Base-by-base conservation (phyloP, 1,284 basidiomycete species). In the Flammula alnicola region DNA sequence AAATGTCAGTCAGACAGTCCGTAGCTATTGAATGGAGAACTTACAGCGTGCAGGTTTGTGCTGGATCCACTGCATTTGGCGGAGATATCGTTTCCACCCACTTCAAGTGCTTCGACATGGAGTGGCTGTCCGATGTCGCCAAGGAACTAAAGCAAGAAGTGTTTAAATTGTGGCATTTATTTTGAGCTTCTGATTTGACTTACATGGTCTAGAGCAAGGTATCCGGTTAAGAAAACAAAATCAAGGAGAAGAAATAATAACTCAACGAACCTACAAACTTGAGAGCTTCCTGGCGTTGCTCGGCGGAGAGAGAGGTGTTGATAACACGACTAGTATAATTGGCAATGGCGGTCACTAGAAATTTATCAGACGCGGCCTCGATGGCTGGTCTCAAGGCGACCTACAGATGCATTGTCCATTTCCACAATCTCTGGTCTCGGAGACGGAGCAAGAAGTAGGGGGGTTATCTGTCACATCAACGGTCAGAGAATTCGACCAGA, bases 271-370 rank as follows among this genome's bases (percentile, higher is more conserved):
- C 70, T 17, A 81, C 59, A 57, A 81, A 82, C 57, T 76, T 76
- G 32, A 82, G 63, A 8, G 79, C 79, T 53, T 81, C 75, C 55
- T 77, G 74, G 7, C 67, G 61, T 54, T 80, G 76, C 2, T 64
- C 59, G 8, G 65, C 66, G 33, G 66, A 69, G 9, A 80, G 65
- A 4, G 63, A 66, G 3, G 72, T 71, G 42, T 77, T 64, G 8
- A 72, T 65, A 3, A 80, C 71, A n/a, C 78, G 74, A 11, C 63
- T 67, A 1, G 79, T 82, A 55, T 81, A 81, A 62, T 81, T 81
- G 3, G 79, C 76, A 51, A 80, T 80, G 12, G 79, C 79, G 36
- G 68, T 72, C 48, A 80, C 77, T 79, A 43, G 5, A 36, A 16
- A 36, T 12, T 20, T 41, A 19, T 46, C 11, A 16, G 42, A 9